These are phyloP conservation scores for Wickerhamiella cacticola DNA, from an alignment of 805 yeast species.

Conservation along the genomic window DNA sequence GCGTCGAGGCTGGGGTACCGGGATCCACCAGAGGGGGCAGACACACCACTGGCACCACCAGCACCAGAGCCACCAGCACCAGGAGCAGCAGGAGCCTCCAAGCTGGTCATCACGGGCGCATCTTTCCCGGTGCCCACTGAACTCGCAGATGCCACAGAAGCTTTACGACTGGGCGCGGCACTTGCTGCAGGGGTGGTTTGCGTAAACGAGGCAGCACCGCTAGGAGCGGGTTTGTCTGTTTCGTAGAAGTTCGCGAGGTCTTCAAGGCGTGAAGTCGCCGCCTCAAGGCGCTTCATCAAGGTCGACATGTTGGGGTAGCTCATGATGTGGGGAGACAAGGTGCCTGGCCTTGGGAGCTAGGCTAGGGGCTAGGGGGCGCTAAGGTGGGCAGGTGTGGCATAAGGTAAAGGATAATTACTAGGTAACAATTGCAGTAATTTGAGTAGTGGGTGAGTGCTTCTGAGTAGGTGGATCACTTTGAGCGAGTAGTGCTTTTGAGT, in stretches of 20 bases:
- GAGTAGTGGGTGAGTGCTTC: too few relatives aligned
- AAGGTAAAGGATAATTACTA: too few relatives aligned
- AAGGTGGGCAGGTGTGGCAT: too few relatives aligned
- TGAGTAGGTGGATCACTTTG: too few relatives aligned
- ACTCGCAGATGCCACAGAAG: neutral
- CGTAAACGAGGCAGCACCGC: neutral
- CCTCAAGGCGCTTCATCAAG: conserved; percentile 66
- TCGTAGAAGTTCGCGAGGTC: conserved; percentile 56
- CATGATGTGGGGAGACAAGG: neutral
- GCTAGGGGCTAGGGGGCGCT: neutral
- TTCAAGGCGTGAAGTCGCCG: conserved; percentile 86
- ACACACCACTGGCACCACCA: neutral
- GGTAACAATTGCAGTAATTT: too few relatives aligned
- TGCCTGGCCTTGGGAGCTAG: neutral
- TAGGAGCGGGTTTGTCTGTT: neutral
- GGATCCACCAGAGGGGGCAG: neutral
- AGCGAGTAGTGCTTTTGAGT: too few relatives aligned
- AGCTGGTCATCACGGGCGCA: too few relatives aligned
- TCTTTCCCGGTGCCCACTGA: neutral
- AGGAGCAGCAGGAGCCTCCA: neutral
- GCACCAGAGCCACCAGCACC: neutral
- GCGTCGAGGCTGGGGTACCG: conserved; percentile 9
- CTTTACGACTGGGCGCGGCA: neutral
- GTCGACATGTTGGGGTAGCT: conserved; percentile 85
- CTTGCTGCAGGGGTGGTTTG: neutral